These are phyloP conservation scores for Leccinum rimulosum DNA, from an alignment of 768 basidiomycete genomes.

Conservation along the genomic window DNA sequence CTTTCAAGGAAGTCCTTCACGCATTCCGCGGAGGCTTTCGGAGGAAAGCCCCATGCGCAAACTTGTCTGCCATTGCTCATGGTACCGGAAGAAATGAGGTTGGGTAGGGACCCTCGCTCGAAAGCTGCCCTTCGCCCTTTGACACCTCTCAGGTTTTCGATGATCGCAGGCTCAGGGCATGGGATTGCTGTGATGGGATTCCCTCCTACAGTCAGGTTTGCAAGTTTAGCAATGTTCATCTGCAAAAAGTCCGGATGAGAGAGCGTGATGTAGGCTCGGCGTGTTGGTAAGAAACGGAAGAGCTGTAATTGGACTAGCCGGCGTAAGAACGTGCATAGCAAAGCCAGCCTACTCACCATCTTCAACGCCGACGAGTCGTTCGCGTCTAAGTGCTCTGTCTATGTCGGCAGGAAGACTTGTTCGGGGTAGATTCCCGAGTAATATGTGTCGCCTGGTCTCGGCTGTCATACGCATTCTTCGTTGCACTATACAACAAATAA, in stretches of 20 bases:
- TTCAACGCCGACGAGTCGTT: constrained; percentile 44
- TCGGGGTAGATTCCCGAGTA: constrained; percentile 47
- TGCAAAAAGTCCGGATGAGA: constrained; percentile 43
- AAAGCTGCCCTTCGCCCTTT: constrained; percentile 41
- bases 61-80: constrained; percentile 54
- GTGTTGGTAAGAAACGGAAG: constrained; percentile 55
- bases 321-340: constrained; percentile 9
- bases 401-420: constrained; percentile 58
- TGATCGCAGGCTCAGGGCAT: constrained; percentile 22
- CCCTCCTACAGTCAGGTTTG: constrained; percentile 46
- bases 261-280: constrained; percentile 57
- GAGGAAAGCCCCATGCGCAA: constrained; percentile 60
- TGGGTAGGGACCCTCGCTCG: constrained; percentile 34
- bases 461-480: constrained; percentile 10
- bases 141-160: constrained; percentile 35
- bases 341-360: constrained; percentile 28
- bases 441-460: constrained; percentile 39
- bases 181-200: constrained; percentile 38
- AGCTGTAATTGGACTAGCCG: constrained; percentile 58
- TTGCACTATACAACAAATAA: neutral
- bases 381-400: constrained; percentile 40
- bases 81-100: constrained; percentile 51
- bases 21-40: constrained; percentile 35
- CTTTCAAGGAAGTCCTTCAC: constrained; percentile 42
- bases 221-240: constrained; percentile 41